Base-by-base conservation (phyloP, 1,139 yeast species). In the Fermentozyma sake region DNA sequence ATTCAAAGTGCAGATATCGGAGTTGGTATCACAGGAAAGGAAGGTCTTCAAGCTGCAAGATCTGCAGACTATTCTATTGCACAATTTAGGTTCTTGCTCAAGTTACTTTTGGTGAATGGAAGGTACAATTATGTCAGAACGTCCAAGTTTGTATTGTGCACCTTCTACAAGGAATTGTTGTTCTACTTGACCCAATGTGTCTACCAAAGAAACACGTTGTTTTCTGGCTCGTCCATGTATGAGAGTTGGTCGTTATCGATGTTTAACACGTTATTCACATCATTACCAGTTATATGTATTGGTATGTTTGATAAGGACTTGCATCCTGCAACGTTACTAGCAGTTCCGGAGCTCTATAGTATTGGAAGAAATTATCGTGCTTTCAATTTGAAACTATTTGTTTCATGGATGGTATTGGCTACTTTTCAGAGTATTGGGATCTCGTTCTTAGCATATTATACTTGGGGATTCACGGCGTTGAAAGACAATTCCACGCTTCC, bases 1-100 rank as follows among this genome's bases (percentile, higher is more conserved):
- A 91, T 91, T 38, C 97, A 91, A 59, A 83, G 95, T 48, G 99
- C 98, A 0, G 97, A 91, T 56, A 89, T 91, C 32, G 99, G 99
- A 13, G 78, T 91, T 36, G 98, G 98, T 21, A 91, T 91, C 30
- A 89, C 97, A 2, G 98, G 98, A 26, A 83, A 82, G 44, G 98
- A 91, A 59, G 98, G 98, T 2, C 60, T 91, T 26, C 98, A 91
- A 50, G 98, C 98, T 0, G 96, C 98, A 0, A 67, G 98, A 42
- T 73, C 96, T 1, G 81, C 97, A 0, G 99, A 91, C 55, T 93
- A 86, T 51, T 82, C 98, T 1, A 84, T 91, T 52, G 98, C 95
- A 0, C 98, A 91, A 54, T 91, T 91, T 58, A 67, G 96, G 34
- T 91, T 74, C 50, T 58, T 91, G 35, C 64, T 84, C 30, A 91